A percentile compares a stretch with the other conserved stretches of the same genome.
These are phyloP conservation scores for Hymenoscyphus linearis DNA, from an alignment of 2,329 filamentous ascomycete genomes.

Conservation along the genomic window DNA sequence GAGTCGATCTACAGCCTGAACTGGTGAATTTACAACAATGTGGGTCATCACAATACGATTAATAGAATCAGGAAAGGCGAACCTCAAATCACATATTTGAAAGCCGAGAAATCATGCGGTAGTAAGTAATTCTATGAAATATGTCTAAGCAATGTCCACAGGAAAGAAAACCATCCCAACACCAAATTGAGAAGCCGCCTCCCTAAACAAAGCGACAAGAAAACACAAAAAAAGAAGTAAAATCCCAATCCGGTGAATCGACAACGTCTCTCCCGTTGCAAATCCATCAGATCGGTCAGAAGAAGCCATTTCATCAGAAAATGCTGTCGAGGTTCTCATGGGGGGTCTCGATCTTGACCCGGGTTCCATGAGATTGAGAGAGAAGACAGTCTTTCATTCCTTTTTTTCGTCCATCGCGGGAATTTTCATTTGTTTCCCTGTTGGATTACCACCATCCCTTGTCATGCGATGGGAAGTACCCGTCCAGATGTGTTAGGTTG, in stretches of 20 bases:
- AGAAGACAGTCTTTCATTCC: constrained; percentile 55
- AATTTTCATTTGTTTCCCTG: neutral
- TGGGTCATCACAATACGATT: too few relatives aligned
- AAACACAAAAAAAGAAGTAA: constrained; percentile 13
- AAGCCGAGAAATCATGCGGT: constrained; percentile 9
- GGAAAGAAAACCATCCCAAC: neutral
- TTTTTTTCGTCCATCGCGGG: constrained; percentile 22
- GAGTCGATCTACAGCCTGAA: too few relatives aligned
- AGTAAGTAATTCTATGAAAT: constrained; percentile 21
- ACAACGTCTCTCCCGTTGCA: constrained; percentile 48
- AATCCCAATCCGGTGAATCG: constrained; percentile 22
- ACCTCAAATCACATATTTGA: neutral
- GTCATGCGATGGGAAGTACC: neutral
- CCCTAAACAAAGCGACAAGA: neutral
- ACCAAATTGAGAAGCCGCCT: neutral
- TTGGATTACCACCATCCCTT: neutral
- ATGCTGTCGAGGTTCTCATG: constrained; percentile 34
- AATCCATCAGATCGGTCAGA: constrained; percentile 25
- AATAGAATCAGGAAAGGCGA: neutral
- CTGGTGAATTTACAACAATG: too few relatives aligned
- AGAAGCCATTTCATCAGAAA: constrained; percentile 21
- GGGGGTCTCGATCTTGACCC: constrained; percentile 23
- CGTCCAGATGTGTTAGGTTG: neutral
- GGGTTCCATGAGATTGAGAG: constrained; percentile 44
- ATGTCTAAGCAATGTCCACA: neutral